Evolutionary conservation across 495 filamentous ascomycete genomes (phyloP), one percentile per base, ranked within the genome.

Genomic region (Penicillium steckii): DNA sequence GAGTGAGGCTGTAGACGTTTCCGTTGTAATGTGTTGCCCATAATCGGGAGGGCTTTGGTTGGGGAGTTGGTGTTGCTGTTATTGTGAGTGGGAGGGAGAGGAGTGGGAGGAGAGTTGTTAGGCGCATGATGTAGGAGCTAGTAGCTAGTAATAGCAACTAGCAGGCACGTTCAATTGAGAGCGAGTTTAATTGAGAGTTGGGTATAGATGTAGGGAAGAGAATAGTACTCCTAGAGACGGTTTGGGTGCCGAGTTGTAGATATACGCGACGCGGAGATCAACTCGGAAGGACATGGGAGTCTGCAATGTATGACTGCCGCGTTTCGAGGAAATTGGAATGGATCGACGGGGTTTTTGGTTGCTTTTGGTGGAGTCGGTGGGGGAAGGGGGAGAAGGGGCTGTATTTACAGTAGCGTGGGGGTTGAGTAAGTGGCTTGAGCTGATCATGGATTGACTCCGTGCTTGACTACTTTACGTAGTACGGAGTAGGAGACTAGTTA

Each of bases 1-100:
- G 73, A 40, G 71, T 62, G 18, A 86, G 72, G 12, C 78, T 76
- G 51, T 81, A 81, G 56, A 86, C 65, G 26, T 68, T 74, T 40
- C 83, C 83, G 46, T 70, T 70, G 73, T 87, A 87, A 21, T 84
- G 84, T 10, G 81, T 75, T 51, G 78, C 80, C 67, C 80, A 85
- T 62, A 88, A 71, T 8, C 25, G 52, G 3, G 55, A 19, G 24
- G 52, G 35, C 8, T 18, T 10, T 9, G 9, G 32, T n/a, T 17
- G 60, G 5, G 42, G 15, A 29, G 19, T 35, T 35, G 9, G 32
- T 6, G 32, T 6, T 13, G 32, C n/a, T 12, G 32, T 35, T 35
- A 17, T 35, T 12, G 26, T 17, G 27, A 43, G 9, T 38, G 38
- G 18, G 17, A 29, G 38, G 13, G 38, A 35, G 35, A 27, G 42